Percentiles rank a stretch among this genome's conserved stretches.
Evolutionary conservation across 1,284 basidiomycete species (phyloP).

Genomic region (Austropuccinia psidii): DNA sequence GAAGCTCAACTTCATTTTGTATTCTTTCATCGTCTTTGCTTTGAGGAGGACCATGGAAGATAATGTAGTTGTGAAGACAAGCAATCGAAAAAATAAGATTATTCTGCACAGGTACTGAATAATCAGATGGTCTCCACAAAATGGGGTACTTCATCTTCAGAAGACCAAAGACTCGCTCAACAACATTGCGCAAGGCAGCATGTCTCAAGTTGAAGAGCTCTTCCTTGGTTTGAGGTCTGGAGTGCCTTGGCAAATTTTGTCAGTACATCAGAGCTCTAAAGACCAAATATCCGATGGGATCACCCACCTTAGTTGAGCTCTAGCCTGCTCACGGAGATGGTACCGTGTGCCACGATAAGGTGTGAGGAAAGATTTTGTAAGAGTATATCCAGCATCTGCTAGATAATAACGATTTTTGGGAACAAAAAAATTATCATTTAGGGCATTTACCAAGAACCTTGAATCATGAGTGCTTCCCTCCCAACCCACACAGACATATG

Average conservation of each 20-base stretch:
- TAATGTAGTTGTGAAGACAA: too few species aligned
- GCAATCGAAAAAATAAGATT: too few species aligned
- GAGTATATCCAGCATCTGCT: background rate
- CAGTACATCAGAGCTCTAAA: too few species aligned
- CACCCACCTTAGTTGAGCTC: background rate
- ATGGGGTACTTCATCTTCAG: too few species aligned
- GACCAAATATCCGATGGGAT: too few species aligned
- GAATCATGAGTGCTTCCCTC: constrained; percentile 49
- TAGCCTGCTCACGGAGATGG: background rate
- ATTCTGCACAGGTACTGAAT: too few species aligned
- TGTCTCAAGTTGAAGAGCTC: constrained; percentile 2
- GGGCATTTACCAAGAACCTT: constrained; percentile 44
- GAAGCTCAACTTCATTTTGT: too few species aligned
- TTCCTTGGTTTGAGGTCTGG: background rate
- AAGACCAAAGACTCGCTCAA: background rate
- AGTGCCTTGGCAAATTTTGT: too few species aligned
- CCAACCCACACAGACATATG: constrained; percentile 48
- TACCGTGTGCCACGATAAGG: background rate
- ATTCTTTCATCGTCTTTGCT: too few species aligned
- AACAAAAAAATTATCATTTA: constrained; percentile 42
- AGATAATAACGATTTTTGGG: background rate
- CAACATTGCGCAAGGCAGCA: background rate
- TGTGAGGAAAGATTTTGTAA: background rate
- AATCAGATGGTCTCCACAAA: too few species aligned
- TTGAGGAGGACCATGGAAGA: too few species aligned